Evolutionary conservation across 106 monocot species (phyloP).

Genomic region (Narthecium ossifragum): DNA sequence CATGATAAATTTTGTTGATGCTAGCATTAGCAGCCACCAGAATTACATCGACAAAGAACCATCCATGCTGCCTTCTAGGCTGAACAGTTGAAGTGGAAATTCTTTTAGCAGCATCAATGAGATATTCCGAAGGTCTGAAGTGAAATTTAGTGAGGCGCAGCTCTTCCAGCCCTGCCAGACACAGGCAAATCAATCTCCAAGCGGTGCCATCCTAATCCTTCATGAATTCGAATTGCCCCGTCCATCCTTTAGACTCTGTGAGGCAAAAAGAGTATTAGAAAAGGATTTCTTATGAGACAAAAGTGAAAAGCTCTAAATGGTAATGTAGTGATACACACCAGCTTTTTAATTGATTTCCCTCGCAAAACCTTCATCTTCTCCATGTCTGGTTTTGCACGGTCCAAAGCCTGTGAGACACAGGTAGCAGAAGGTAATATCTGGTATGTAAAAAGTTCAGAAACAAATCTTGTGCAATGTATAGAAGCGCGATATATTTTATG

Average conservation of each 20-base stretch:
- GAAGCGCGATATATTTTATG: background rate
- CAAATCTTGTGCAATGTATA: background rate
- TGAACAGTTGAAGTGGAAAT: no score
- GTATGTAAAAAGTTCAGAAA: background rate
- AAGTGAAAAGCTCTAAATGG: background rate
- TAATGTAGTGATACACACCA: slow-evolving; percentile 38
- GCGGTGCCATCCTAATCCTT: background rate
- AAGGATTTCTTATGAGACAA: background rate
- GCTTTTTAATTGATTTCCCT: slow-evolving; percentile 57
- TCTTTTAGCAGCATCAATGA: no score
- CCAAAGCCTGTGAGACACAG: slow-evolving; percentile 49
- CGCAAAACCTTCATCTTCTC: slow-evolving; percentile 37
- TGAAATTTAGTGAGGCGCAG: no score
- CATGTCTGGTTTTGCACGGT: slow-evolving; percentile 62
- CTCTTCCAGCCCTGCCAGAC: no score
- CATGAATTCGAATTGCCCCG: slow-evolving; percentile 21
- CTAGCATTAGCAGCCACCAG: no score
- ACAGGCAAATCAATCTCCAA: background rate
- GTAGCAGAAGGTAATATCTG: background rate
- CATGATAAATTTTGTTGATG: no score
- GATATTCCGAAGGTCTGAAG: no score
- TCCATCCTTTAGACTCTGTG: slow-evolving; percentile 35
- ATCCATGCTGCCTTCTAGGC: no score
- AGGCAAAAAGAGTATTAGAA: background rate
- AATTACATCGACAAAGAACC: no score